Evolutionary conservation across 148 eudicot genomes (phyloP), one percentile per base, ranked within the genome.

Genomic region (Rheum nobile): DNA sequence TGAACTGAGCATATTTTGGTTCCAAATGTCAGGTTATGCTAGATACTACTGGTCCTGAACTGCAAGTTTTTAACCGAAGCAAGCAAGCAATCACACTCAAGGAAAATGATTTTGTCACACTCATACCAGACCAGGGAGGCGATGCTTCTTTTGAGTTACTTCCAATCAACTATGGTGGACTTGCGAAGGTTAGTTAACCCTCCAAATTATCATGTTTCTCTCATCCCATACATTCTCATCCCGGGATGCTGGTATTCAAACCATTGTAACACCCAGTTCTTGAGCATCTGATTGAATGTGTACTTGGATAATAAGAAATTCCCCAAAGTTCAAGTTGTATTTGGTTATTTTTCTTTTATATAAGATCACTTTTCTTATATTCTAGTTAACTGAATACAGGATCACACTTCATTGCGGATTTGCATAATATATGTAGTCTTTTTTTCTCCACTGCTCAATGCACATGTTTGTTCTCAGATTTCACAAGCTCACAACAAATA

Each of bases 11-110:
- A 26, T 74, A 24, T 11, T 38, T 55, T 41, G 4, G 31, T 26
- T 21, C 8, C 14, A 72, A 29, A 48, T 44, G 11, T 67, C 86
- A 89, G 93, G 93, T 89, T 12, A 89, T 89, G 93, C 81, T 89
- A 13, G 93, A 89, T 50, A 87, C 93, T 19, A 87, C 83, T 55
- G 93, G 93, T 28, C 80, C 90, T 34, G 93, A 89, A 83, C 71
- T 89, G 72, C 89, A 85, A 82, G 93, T 89, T 65, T 79, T 85
- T 52, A 89, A 85, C 71, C 84, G 74, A 50, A 71, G 78, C 59
- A 87, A 83, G 85, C 83, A 77, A 48, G 69, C 90, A 73, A 84
- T 89, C 76, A 74, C 87, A 22, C 93, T 89, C 50, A 38, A 77
- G 73, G 90, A 78, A 59, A 85, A 89, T 82, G 88, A 71, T 47